Conservation (phyloP, 108 stramenopile species). For the Cyclotella atomus region DNA sequence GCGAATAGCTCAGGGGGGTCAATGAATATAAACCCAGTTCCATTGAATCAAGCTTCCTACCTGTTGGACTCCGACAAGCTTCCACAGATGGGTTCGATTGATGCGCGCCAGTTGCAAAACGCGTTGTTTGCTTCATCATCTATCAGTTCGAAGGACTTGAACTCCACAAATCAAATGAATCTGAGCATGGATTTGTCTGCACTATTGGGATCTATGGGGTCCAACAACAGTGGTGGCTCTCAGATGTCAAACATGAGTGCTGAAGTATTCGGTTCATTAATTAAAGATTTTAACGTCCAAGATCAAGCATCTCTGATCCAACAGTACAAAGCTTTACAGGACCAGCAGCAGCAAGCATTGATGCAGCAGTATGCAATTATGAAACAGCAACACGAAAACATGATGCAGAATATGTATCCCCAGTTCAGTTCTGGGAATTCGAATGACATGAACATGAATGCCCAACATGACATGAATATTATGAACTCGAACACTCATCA, state of each 20-base stretch:
- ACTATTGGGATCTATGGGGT: not conserved
- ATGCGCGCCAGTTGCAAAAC: not conserved
- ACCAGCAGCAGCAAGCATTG: slow-evolving; percentile 8
- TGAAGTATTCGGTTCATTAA: slow-evolving; percentile 18
- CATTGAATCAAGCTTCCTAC: slow-evolving; percentile 14
- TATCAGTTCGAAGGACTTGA: slow-evolving; percentile 6
- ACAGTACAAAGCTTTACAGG: slow-evolving; percentile 20
- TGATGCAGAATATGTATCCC: not conserved
- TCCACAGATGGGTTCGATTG: slow-evolving; percentile 3
- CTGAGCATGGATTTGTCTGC: slow-evolving; percentile 20
- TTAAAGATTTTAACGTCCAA: slow-evolving; percentile 18
- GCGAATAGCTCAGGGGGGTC: not conserved
- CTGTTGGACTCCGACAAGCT: slow-evolving; percentile 24
- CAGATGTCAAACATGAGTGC: slow-evolving; percentile 6
- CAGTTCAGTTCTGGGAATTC: not conserved
- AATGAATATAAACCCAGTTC: slow-evolving; percentile 22
- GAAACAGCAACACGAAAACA: slow-evolving; percentile 12
- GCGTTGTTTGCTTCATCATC: slow-evolving; percentile 20
- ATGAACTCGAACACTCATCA: too few relatives aligned
- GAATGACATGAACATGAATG: not conserved
- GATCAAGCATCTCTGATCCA: slow-evolving; percentile 8
- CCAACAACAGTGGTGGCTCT: slow-evolving; percentile 6
- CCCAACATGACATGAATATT: too few relatives aligned
- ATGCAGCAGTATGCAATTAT: not conserved
- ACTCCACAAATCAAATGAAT: not conserved